Percentiles rank a stretch among this genome's conserved stretches.
Evolutionary conservation across 2,329 filamentous ascomycete genomes (phyloP).

Genomic region (Alternaria gansuensis): DNA sequence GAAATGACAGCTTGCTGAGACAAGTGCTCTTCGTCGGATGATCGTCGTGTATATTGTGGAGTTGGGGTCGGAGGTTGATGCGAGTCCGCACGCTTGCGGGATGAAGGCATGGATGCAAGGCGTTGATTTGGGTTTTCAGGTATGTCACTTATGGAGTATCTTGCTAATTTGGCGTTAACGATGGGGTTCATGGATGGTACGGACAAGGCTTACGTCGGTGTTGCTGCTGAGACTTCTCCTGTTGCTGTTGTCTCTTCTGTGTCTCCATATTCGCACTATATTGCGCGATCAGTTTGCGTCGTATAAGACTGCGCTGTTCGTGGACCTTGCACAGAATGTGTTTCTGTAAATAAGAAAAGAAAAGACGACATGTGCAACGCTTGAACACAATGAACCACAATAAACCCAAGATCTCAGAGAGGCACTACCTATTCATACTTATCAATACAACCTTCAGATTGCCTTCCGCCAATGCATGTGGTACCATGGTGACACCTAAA

Average conservation of each 20-base stretch:
- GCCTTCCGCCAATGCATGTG: conserved; percentile 1
- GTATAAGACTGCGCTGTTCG: conserved; percentile 10
- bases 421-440: conserved; percentile 10
- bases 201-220: conserved; percentile 14
- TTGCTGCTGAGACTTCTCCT: conserved; percentile 11
- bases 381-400: conserved; percentile 1
- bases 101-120: conserved; percentile 6
- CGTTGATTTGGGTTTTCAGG: conserved; percentile 10
- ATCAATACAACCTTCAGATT: background rate
- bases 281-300: conserved; percentile 1
- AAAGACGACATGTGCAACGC: background rate
- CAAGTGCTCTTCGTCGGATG: conserved; percentile 13
- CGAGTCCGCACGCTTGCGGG: conserved; percentile 26
- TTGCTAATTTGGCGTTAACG: conserved; percentile 10
- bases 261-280: conserved; percentile 15
- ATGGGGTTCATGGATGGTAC: background rate
- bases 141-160: conserved; percentile 16
- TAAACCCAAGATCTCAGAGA: background rate
- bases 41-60: conserved; percentile 4
- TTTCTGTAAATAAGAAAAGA: background rate
- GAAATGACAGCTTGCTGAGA: conserved; percentile 15
- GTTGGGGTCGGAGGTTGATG: conserved; percentile 16
- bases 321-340: background rate
- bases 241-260: conserved; percentile 15
- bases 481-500: conserved; percentile 5